These are phyloP conservation scores for Trichoderma afroharzianum DNA, from an alignment of 2,329 filamentous ascomycete genomes.

Conservation along the genomic window DNA sequence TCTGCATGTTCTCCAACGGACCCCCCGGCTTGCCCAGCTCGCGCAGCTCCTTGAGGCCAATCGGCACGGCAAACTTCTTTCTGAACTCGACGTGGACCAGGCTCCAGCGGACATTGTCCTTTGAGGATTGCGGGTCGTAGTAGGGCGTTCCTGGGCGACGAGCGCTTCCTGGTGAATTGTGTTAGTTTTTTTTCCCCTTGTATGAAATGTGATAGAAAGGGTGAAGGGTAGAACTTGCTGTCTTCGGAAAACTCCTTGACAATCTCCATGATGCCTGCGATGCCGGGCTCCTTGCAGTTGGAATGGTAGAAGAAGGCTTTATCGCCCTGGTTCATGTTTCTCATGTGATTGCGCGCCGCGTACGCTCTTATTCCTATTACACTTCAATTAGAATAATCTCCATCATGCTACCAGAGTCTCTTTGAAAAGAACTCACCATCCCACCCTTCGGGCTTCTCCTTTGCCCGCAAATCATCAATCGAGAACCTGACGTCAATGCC, in stretches of 20 bases:
- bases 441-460: slow-evolving; percentile 80
- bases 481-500: slow-evolving; percentile 89
- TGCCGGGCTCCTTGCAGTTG: slow-evolving; percentile 84
- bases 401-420: neutral
- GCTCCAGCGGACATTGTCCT: slow-evolving; percentile 63
- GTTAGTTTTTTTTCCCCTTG: neutral
- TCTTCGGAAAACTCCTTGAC: slow-evolving; percentile 81
- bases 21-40: slow-evolving; percentile 53
- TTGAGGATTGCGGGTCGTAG: slow-evolving; percentile 72
- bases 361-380: slow-evolving; percentile 47
- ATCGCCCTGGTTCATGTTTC: slow-evolving; percentile 86
- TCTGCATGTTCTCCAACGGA: slow-evolving; percentile 71
- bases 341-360: slow-evolving; percentile 79
- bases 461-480: slow-evolving; percentile 79
- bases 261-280: slow-evolving; percentile 85
- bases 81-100: slow-evolving; percentile 86
- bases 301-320: slow-evolving; percentile 97
- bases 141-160: slow-evolving; percentile 55
- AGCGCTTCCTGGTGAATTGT: slow-evolving; percentile 28
- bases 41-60: slow-evolving; percentile 70
- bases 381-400: neutral
- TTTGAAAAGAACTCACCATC: slow-evolving; percentile 59
- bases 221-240: slow-evolving; percentile 45
- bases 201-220: neutral
- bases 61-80: slow-evolving; percentile 70